Evolutionary conservation across 2,329 filamentous ascomycete genomes (phyloP), one percentile per base, ranked within the genome.

Genomic region (Chaetoscypha palmicola): DNA sequence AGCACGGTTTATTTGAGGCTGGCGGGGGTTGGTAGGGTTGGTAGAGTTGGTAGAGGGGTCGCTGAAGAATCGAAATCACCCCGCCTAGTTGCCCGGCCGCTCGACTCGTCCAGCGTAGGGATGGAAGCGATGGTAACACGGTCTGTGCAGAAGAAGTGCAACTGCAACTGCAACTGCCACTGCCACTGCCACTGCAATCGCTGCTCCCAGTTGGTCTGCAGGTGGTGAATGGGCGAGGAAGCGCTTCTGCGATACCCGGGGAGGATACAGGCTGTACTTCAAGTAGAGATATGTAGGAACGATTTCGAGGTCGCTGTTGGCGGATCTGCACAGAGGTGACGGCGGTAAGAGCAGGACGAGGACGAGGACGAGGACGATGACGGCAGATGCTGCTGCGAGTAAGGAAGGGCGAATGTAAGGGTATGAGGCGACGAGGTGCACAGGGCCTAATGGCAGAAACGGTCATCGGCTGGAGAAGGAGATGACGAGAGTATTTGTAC

Each of bases 1-100:
- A 36, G 31, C 19, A 31, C 26, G 23, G 17, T 37, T 14, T 38
- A 38, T 38, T 40, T 43, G 41, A 42, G 17, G 37, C 30, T 39
- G 22, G 33, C n/a, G 43, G 23, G 16, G 12, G 23, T 20, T 32
- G 30, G n/a, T n/a, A n/a, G n/a, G n/a, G n/a, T n/a, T n/a, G n/a
- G n/a, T n/a, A n/a, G n/a, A n/a, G n/a, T n/a, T n/a, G n/a, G n/a
- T n/a, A n/a, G 14, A 34, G 47, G 32, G 32, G 32, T 17, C 19
- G 32, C 32, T 34, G 32, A 34, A 34, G 32, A 34, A 5, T 8
- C 4, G n/a, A n/a, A 17, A 16, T 16, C n/a, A 34, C 32, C 32
- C 30, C 32, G 32, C 32, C 5, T 12, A 34, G 16, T 9, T 34
- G 32, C n/a, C n/a, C n/a, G 10, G n/a, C 9, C n/a, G 17, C n/a